Conservation (phyloP, 306 rosid genomes). For the Rosa persica region DNA sequence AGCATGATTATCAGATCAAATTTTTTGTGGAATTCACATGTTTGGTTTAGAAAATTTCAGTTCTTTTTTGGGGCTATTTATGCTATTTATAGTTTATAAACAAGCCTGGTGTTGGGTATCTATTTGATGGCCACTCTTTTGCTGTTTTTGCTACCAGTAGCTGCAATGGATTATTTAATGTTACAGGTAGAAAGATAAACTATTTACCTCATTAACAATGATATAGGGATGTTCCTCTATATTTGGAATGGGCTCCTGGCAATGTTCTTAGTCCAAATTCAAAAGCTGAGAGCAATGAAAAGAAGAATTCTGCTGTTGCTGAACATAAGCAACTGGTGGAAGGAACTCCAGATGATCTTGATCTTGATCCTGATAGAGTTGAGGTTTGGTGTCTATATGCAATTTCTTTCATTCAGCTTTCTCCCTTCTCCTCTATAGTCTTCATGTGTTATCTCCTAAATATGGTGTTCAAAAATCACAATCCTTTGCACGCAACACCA, state of each 20-base stretch:
- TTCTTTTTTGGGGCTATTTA: background rate
- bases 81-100: background rate
- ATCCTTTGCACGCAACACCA: background rate
- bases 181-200: conserved; percentile 9
- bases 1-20: background rate
- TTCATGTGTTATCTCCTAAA: background rate
- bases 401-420: background rate
- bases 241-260: conserved; percentile 95
- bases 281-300: conserved; percentile 41
- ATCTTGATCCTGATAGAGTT: conserved; percentile 81
- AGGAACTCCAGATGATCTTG: conserved; percentile 67
- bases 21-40: background rate
- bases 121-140: background rate
- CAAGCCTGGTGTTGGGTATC: background rate
- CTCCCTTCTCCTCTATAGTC: background rate
- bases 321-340: conserved; percentile 62
- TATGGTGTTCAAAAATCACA: conserved; percentile 1
- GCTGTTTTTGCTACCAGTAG: background rate
- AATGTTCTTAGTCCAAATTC: conserved; percentile 58
- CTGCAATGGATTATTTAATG: background rate
- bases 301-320: conserved; percentile 38
- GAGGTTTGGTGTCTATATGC: conserved; percentile 59
- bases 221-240: conserved; percentile 81
- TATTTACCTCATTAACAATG: conserved; percentile 18
- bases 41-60: background rate